Base-by-base conservation (phyloP, 768 basidiomycete species). In the Russula emetica region DNA sequence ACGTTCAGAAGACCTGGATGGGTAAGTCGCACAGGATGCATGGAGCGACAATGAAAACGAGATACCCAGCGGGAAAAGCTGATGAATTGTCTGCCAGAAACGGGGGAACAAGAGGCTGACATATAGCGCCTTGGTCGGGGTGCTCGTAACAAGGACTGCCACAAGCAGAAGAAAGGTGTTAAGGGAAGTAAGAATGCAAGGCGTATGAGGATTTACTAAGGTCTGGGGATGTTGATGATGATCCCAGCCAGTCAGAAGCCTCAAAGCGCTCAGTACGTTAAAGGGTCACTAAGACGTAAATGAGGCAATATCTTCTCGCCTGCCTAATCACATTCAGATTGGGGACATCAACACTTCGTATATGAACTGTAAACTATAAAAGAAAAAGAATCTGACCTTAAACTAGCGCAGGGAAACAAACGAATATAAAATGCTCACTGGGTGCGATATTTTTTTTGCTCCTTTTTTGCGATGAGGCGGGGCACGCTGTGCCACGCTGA, bases 251-350 rank as follows among this genome's bases (percentile, higher is more conserved):
- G 9, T 45, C 42, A 34, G 44, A 20, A 22, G 42, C 14, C 3
- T 26, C 49, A 58, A 54, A 59, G 63, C 63, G 63, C 63, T 42
- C 40, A 30, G 53, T 10, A 40, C 5, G 11, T 38, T 47, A 36
- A 58, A 54, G n/a, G 2, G 58, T 64, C 58, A 64, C 9, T 40
- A 64, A 64, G 63, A 64, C 63, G 63, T 64, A 64, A 64, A 53
- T 24, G 28, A 40, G 44, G 44, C 22, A 58, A 57, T 34, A n/a
- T 2, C 53, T 55, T 62, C n/a, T 40, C 14, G 13, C 36, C 22
- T 51, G 22, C 28, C 26, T 6, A 49, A 40, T 55, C 30, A 3
- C 40, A 44, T 9, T 14, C 14, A 60, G 38, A 42, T n/a, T n/a
- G 18, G 42, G 34, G 26, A 38, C 10, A 40, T 16, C n/a, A 5